Evolutionary conservation across 192 early-diverging fungal species (phyloP), one percentile per base, ranked within the genome.

Genomic region (Coemansia sp.): DNA sequence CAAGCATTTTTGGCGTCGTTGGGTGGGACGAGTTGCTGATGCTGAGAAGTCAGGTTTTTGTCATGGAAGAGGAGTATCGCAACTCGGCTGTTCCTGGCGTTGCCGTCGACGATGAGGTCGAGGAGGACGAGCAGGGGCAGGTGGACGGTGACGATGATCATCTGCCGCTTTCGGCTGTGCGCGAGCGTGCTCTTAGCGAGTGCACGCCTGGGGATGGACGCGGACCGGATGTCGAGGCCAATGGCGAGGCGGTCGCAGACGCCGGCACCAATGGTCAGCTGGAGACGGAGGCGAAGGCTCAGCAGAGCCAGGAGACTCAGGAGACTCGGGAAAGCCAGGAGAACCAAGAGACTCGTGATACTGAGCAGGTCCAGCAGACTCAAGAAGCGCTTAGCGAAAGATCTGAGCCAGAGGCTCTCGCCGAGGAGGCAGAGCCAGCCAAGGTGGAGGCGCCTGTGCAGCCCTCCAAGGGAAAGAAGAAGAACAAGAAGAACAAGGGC

Each of bases 61-160:
- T 99, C 6, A 99, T 99, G 97, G 97, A 99, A 51, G 97, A 98
- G 61, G 97, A 99, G 71, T 99, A 99, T 68, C 75, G 88, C 75
- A 65, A 83, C 83, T 71, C 72, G 4, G 62, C 58, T 4, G 46
- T 53, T 1, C 71, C 71, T 14, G 74, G 53, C 32, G 49, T 36
- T 8, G 71, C 71, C 0, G 65, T 68, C 13, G 71, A 80, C 24
- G 72, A 80, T 23, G 72, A 80, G 65, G 61, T 67, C 0, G 64
- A 69, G 1, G 70, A 62, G 9, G 68, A 74, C 0, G 70, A 68
- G 10, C 58, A 69, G 13, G 61, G 1, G 68, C 53, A 14, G 65
- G 65, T 1, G 68, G 65, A 8, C 34, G 54, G 20, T n/a, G 65
- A 68, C 0, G 70, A 76, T 18, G 74, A 76, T 34, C 60, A 69